Conservation (phyloP, 331 rosid species). For the Pyracantha coccinea region DNA sequence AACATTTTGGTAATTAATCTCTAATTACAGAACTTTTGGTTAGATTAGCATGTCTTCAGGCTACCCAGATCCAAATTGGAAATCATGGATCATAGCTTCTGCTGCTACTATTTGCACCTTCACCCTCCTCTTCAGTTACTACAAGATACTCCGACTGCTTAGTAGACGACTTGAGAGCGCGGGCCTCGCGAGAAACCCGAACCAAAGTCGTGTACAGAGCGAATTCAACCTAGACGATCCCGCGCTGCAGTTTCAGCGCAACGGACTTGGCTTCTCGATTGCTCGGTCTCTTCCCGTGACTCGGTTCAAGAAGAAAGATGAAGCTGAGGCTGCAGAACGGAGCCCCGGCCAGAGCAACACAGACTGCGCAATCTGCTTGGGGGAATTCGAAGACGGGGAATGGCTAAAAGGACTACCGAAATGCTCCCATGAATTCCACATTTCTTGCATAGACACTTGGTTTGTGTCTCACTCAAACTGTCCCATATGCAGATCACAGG, state of each 20-base stretch:
- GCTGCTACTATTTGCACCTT: neutral
- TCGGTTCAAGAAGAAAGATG: slow-evolving; percentile 30
- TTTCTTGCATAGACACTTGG: slow-evolving; percentile 47
- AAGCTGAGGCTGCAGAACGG: neutral
- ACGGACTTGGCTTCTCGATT: slow-evolving; percentile 19
- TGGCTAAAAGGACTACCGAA: slow-evolving; percentile 37
- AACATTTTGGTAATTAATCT: neutral
- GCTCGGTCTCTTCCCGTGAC: slow-evolving; percentile 25
- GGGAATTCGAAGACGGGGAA: slow-evolving; percentile 45
- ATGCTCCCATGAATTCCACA: slow-evolving; percentile 43
- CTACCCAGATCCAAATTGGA: neutral
- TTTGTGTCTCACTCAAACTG: slow-evolving; percentile 40
- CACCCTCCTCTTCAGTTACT: slow-evolving; percentile 14
- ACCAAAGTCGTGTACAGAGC: neutral
- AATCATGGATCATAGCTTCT: neutral
- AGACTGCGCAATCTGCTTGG: slow-evolving; percentile 51
- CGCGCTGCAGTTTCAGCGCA: slow-evolving; percentile 19
- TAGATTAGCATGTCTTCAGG: slow-evolving; percentile 9
- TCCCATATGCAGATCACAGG: slow-evolving; percentile 48
- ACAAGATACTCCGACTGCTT: slow-evolving; percentile 1
- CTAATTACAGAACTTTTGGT: neutral
- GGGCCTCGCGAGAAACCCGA: slow-evolving; percentile 1
- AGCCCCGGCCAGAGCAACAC: neutral
- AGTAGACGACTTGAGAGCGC: neutral
- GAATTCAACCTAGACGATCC: slow-evolving; percentile 7